These are phyloP conservation scores for Calonectria crousiana DNA, from an alignment of 2,329 filamentous ascomycete species.

Conservation along the genomic window DNA sequence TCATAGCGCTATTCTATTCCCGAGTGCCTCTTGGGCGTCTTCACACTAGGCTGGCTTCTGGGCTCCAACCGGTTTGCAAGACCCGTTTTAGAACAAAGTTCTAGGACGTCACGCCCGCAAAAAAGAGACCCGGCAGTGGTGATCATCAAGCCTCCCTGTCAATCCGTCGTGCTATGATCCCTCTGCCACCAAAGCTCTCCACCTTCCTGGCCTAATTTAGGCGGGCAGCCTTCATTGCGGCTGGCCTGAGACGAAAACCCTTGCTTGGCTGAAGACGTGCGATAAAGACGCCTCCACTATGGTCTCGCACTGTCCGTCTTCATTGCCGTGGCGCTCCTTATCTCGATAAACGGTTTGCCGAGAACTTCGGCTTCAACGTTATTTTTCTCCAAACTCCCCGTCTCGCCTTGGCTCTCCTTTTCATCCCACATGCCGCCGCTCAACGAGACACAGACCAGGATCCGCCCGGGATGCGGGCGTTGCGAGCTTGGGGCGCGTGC, in stretches of 20 bases:
- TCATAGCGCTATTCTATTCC: not conserved
- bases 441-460: not conserved
- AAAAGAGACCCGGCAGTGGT: not conserved
- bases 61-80: not conserved
- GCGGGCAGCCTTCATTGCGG: not conserved
- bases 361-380: not conserved
- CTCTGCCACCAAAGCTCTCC: conserved; percentile 10
- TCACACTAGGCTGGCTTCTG: not conserved
- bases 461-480: not conserved
- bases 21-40: not conserved
- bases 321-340: not conserved
- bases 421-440: conserved; percentile 5
- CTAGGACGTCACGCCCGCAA: not conserved
- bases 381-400: not conserved
- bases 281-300: not conserved
- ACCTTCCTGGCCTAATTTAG: conserved; percentile 7
- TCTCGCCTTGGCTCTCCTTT: not conserved
- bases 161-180: not conserved
- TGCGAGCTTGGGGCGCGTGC: not conserved
- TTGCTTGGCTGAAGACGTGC: not conserved
- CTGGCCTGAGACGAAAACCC: conserved; percentile 7
- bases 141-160: conserved; percentile 14
- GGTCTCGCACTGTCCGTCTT: not conserved
- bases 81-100: not conserved
- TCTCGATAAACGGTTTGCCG: not conserved